Conservation (phyloP, 306 rosid species). For the Lathyrus aphaca region DNA sequence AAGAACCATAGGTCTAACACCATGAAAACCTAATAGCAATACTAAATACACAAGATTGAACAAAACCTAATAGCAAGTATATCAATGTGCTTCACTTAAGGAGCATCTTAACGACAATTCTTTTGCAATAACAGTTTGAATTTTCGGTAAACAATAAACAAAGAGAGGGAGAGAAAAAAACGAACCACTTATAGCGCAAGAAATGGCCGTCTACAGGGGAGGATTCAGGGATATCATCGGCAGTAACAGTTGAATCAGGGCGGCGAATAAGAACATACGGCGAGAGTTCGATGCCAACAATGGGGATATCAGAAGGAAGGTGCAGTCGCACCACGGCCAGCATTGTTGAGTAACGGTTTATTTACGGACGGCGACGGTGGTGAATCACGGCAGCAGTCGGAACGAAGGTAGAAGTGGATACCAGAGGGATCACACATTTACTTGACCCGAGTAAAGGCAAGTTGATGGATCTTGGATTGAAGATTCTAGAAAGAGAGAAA, state of each 20-base stretch:
- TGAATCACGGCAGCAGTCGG: neutral
- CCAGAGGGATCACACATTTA: conserved; percentile 94
- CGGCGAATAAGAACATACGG: conserved; percentile 92
- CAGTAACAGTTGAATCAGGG: conserved; percentile 51
- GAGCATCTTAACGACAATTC: no score
- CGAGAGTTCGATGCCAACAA: conserved; percentile 96
- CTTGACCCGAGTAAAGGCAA: conserved; percentile 65
- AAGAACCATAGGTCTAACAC: no score
- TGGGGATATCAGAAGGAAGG: conserved; percentile 96
- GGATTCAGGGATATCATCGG: conserved; percentile 83
- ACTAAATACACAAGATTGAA: neutral
- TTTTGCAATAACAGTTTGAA: no score
- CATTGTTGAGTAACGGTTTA: conserved; percentile 69
- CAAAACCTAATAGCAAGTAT: neutral
- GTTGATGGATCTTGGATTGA: conserved; percentile 69
- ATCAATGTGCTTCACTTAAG: no score
- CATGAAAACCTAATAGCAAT: neutral
- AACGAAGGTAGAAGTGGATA: conserved; percentile 2
- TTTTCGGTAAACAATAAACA: neutral
- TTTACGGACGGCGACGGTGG: neutral
- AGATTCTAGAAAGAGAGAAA: conserved; percentile 28
- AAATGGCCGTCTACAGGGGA: conserved; percentile 81
- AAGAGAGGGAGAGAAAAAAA: neutral
- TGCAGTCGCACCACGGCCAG: conserved; percentile 95
- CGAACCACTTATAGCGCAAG: conserved; percentile 86